Evolutionary conservation across 2,329 filamentous ascomycete species (phyloP).

Genomic region (Scorias spongiosa): DNA sequence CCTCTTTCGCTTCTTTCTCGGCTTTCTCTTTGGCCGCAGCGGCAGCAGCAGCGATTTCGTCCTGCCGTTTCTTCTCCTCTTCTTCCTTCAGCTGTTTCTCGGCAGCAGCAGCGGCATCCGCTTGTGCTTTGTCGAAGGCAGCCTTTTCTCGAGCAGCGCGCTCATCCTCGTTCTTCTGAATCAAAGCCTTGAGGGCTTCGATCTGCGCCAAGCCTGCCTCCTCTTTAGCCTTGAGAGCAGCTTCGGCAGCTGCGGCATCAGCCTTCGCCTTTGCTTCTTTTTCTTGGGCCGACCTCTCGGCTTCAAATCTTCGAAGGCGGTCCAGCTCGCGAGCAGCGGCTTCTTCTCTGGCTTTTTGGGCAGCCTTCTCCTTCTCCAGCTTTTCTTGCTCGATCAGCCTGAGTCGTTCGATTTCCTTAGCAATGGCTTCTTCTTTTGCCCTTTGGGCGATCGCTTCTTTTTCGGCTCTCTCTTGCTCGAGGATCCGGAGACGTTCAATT

Average conservation of each 20-base stretch:
- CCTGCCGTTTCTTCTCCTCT: constrained; percentile 35
- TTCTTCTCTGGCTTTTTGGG: constrained; percentile 1
- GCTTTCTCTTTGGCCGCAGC: constrained; percentile 28
- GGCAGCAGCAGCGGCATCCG: constrained; percentile 15
- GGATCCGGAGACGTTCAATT: not conserved
- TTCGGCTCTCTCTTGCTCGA: not conserved
- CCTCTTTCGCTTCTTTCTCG: constrained; percentile 13
- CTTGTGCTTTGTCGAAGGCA: constrained; percentile 18
- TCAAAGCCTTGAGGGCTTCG: constrained; percentile 22
- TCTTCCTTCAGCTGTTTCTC: constrained; percentile 26
- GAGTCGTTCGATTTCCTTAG: constrained; percentile 4
- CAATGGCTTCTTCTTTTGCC: not conserved
- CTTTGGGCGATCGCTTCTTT: constrained; percentile 6
- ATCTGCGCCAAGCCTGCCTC: constrained; percentile 12
- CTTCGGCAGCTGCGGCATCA: constrained; percentile 6
- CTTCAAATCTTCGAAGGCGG: not conserved
- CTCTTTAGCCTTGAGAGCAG: constrained; percentile 9
- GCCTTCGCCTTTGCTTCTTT: constrained; percentile 6
- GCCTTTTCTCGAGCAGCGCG: constrained; percentile 22
- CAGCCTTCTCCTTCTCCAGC: constrained; percentile 17
- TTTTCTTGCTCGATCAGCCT: constrained; percentile 7
- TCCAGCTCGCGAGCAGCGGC: not conserved
- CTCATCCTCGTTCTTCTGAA: constrained; percentile 28
- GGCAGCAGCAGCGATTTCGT: constrained; percentile 23
- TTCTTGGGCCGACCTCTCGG: constrained; percentile 1